Percentiles rank a stretch among this genome's conserved stretches.
These are phyloP conservation scores for Sugiyamaella xylanicola DNA, from an alignment of 1,139 yeast species.

Conservation along the genomic window DNA sequence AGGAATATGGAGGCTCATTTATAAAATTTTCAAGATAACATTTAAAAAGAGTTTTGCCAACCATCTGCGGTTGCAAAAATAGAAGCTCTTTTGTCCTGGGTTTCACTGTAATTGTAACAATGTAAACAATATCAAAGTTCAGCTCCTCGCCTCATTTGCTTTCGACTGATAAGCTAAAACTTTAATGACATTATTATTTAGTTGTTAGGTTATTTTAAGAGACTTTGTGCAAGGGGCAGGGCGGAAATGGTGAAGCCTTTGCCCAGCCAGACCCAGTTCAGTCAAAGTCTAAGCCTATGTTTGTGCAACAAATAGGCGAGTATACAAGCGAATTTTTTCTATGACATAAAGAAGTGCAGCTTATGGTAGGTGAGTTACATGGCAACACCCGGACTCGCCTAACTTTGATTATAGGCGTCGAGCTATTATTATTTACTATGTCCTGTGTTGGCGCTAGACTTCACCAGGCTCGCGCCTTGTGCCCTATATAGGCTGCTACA, in stretches of 20 bases:
- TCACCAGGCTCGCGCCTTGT: no score
- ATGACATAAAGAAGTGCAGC: neutral
- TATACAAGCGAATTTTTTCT: neutral
- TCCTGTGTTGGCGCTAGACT: no score
- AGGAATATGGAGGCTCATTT: neutral
- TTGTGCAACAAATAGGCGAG: neutral
- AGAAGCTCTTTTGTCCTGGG: neutral
- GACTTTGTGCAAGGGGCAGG: neutral
- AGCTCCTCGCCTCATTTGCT: neutral
- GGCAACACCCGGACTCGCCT: neutral
- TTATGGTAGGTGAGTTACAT: neutral
- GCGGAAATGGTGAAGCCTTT: neutral
- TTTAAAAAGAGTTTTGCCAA: neutral
- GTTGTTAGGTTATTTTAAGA: neutral
- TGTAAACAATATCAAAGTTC: neutral
- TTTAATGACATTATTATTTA: neutral
- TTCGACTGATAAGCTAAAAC: slow-evolving; percentile 1
- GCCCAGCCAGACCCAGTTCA: neutral
- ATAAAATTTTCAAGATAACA: neutral
- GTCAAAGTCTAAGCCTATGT: neutral
- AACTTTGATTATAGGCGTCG: neutral
- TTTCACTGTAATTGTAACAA: neutral
- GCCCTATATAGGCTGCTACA: no score
- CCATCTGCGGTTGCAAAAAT: neutral
- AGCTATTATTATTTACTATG: no score